phyloP scores from a whole-genome alignment of 305 asterid species.

The Solanum chacoense region DNA sequence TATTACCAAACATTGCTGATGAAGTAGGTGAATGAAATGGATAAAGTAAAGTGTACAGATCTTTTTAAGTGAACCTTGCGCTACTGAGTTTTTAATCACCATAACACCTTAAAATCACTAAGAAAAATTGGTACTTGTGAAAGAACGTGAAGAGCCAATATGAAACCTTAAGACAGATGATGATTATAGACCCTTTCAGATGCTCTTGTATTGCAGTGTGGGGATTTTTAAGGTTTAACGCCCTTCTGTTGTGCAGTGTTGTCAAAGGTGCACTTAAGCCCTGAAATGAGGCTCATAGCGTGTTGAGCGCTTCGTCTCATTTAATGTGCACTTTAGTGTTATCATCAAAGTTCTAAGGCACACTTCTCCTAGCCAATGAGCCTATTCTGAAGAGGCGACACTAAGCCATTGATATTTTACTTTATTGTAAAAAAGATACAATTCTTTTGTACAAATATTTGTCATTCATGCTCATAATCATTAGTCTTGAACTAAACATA shows the following conservation, averaged over 20 bases:
- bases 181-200: background rate
- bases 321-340: background rate
- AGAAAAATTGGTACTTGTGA: background rate
- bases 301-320: background rate
- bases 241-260: background rate
- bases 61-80: background rate
- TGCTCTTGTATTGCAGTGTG: background rate
- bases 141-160: background rate
- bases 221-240: background rate
- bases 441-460: background rate
- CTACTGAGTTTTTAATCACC: background rate
- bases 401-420: background rate
- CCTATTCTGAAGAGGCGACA: background rate
- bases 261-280: background rate
- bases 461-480: background rate
- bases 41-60: background rate
- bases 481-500: background rate
- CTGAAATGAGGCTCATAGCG: background rate
- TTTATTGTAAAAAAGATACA: background rate
- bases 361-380: background rate
- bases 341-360: background rate
- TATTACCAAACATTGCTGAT: background rate
- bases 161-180: background rate
- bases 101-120: background rate
- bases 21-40: background rate